Base-by-base conservation (phyloP, 805 yeast genomes). In the Candida boidinii region DNA sequence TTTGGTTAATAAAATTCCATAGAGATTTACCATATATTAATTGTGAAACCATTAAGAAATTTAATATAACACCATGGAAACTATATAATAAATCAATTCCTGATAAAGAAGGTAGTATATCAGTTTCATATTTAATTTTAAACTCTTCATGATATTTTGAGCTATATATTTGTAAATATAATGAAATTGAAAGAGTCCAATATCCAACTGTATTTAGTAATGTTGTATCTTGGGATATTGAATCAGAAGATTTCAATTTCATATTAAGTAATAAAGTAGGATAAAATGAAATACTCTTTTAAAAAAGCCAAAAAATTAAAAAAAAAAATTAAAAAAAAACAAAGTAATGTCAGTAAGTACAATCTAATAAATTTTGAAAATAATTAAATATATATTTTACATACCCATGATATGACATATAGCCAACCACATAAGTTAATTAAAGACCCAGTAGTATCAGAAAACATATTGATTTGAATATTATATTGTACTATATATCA, bases 151-250 rank as follows among this genome's bases (percentile, higher is more conserved):
- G 39, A 20, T 62, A 59, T 14, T 37, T 59, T 31, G 43, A 4
- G 38, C 48, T 55, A 50, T 48, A 66, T 15, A 66, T 35, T 44
- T 70, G 69, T n/a, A 71, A 42, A 6, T 47, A 41, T 41, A 70
- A 51, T 1, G 77, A 70, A 1, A 49, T 33, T 4, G 68, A 44
- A 28, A 69, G 53, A 12, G 69, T 63, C 3, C 60, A 26, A 38
- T 72, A 72, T 0, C 79, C 79, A 2, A 64, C 43, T 2, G 61
- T 54, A 41, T 71, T 73, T 30, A 73, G 38, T 17, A 61, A 49
- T 3, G 68, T 48, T 37, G 62, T 70, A 40, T 73, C 79, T 4
- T 62, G 41, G 0, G 78, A 72, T 2, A 72, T 45, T 0, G 76
- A 75, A 32, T 68, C 70, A 0, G 76, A 54, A 0, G 70, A 59